Base-by-base conservation (phyloP, 2,329 filamentous ascomycete genomes). In the Rachicladosporium sp. region DNA sequence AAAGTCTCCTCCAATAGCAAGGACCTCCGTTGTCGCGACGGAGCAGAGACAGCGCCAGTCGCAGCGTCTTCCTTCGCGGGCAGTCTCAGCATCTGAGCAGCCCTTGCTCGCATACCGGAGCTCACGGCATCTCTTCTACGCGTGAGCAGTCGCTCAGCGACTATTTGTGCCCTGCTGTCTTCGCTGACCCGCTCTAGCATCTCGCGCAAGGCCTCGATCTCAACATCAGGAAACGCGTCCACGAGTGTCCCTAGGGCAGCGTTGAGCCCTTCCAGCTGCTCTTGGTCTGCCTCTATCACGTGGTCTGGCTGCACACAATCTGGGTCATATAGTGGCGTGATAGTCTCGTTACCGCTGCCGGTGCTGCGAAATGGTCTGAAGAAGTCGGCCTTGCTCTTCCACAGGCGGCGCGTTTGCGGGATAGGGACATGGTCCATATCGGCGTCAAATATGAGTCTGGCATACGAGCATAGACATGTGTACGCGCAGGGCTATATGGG, bases 161-260 rank as follows among this genome's bases (percentile, higher is more conserved):
- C 79, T 36, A 91, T 70, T 33, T 83, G 79, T 15, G 89, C 63
- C 47, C 82, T 69, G 45, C 82, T 89, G 59, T 88, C 81, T 50
- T 79, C 76, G 51, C 80, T 80, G 55, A 88, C 81, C 52, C 69
- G 81, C 31, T 70, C 64, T 36, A 91, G 74, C 73, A 91, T 82
- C 64, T 89, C 83, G 33, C 83, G 75, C 55, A 91, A 85, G 11
- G 88, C 83, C 49, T 88, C 82, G 43, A 83, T 69, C 59, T 86
- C 80, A n/a, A 88, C 69, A 59, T 88, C 76, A 21, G 84, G 84
- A 48, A 91, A 91, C 6, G 88, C 70, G 35, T 75, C 75, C 13
- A 77, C 74, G 33, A 91, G 71, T 9, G 71, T 75, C 44, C 74
- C 73, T 46, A 91, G 74, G 50, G 76, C 72, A 37, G 68, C 67